Conservation (phyloP, 441 rosid genomes). For the Gossypium davidsonii region DNA sequence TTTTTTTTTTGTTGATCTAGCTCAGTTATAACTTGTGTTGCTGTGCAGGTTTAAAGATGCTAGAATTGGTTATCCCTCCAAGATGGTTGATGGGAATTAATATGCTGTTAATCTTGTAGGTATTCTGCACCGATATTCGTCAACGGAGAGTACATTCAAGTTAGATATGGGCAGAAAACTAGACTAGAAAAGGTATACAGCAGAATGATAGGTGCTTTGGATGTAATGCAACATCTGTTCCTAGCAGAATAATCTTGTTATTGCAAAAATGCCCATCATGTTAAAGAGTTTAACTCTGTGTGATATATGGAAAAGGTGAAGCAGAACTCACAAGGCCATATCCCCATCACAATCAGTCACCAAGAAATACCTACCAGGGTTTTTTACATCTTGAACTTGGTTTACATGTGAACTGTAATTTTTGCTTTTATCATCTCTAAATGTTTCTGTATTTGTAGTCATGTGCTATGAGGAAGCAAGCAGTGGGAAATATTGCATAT, state of each 20-base stretch:
- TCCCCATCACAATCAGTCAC: conserved; percentile 99
- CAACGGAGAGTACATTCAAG: conserved; percentile 58
- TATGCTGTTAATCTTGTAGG: conserved; percentile 29
- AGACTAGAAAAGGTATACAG: conserved; percentile 42
- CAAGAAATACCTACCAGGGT: conserved; percentile 95
- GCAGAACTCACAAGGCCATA: conserved; percentile 89
- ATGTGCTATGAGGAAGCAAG: conserved; percentile 99
- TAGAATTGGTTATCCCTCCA: conserved; percentile 60
- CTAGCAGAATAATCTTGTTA: conserved; percentile 53
- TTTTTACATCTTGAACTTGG: conserved; percentile 14
- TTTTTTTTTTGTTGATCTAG: background rate
- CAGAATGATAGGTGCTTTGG: background rate
- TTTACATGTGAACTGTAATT: conserved; percentile 17
- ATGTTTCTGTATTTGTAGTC: conserved; percentile 30
- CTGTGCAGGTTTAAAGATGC: conserved; percentile 64
- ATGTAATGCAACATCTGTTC: conserved; percentile 11
- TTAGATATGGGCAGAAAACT: conserved; percentile 42
- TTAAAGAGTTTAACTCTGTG: conserved; percentile 71
- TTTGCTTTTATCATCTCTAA: conserved; percentile 8
- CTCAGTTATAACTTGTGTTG: background rate
- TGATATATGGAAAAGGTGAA: conserved; percentile 70
- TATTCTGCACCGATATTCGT: conserved; percentile 84
- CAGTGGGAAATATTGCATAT: conserved; percentile 95
- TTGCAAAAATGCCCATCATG: conserved; percentile 94
- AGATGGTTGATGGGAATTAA: conserved; percentile 21